A percentile compares a stretch with the other conserved stretches of the same genome.
Conservation (phyloP, 495 filamentous ascomycete species). For the Immersiella caudata region DNA sequence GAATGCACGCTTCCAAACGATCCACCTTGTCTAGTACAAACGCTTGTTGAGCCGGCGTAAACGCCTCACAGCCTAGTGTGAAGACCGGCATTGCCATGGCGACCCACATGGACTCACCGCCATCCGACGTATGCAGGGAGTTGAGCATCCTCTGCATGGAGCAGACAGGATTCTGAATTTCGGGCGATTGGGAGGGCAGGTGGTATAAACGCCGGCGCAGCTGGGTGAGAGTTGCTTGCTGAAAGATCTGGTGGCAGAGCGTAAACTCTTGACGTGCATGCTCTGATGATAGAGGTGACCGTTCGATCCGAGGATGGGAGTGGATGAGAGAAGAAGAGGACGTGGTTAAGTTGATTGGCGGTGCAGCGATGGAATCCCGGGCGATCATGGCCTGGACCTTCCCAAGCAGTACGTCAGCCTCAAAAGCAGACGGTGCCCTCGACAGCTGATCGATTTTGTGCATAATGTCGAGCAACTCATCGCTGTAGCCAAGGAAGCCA, state of each 20-base stretch:
- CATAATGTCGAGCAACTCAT: conserved; percentile 26
- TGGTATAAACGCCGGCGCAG: conserved; percentile 23
- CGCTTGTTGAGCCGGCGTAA: conserved; percentile 19
- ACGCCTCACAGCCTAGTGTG: conserved; percentile 26
- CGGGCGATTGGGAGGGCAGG: conserved; percentile 15
- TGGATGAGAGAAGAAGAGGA: neutral
- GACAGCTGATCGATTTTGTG: conserved; percentile 25
- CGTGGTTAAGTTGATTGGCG: conserved; percentile 15
- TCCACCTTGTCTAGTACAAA: conserved; percentile 26
- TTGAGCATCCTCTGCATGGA: conserved; percentile 16
- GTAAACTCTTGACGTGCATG: conserved; percentile 11
- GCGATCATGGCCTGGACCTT: conserved; percentile 24
- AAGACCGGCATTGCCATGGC: conserved; percentile 32
- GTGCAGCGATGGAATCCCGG: conserved; percentile 22
- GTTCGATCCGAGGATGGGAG: neutral
- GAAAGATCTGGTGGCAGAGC: conserved; percentile 27
- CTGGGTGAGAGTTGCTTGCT: conserved; percentile 27
- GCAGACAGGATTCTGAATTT: conserved; percentile 14
- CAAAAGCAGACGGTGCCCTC: conserved; percentile 3
- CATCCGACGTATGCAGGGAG: conserved; percentile 4
- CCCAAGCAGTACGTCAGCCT: conserved; percentile 27
- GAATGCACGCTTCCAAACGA: conserved; percentile 24
- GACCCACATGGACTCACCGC: conserved; percentile 24
- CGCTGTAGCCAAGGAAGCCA: conserved; percentile 30
- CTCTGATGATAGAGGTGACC: neutral